These are phyloP conservation scores for Rhytidiadelphus loreus DNA, from an alignment of 225 moss, liverwort and hornwort species.

Conservation along the genomic window DNA sequence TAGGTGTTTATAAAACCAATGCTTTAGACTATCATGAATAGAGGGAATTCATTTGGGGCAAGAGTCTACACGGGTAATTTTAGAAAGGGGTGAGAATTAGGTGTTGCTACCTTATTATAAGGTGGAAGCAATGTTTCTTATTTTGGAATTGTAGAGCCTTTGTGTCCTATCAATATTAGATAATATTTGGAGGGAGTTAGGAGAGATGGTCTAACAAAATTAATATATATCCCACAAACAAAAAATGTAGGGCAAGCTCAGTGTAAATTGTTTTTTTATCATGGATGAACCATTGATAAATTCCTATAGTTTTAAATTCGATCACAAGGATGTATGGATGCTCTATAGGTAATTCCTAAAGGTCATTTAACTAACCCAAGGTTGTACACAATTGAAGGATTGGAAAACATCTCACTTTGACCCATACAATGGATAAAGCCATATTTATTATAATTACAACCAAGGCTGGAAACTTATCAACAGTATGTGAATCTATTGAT, in stretches of 20 bases:
- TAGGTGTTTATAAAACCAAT: rapidly evolving
- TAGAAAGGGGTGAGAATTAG: rapidly evolving
- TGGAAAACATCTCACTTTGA: too few relatives aligned
- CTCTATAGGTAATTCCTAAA: too few relatives aligned
- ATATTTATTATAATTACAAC: too few relatives aligned
- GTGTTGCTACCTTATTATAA: neutral
- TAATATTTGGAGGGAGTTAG: neutral
- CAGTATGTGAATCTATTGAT: too few relatives aligned
- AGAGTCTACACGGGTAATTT: rapidly evolving
- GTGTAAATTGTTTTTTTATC: too few relatives aligned
- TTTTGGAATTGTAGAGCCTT: neutral
- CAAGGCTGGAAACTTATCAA: too few relatives aligned
- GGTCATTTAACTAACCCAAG: too few relatives aligned
- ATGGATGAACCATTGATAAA: too few relatives aligned
- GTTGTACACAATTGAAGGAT: too few relatives aligned
- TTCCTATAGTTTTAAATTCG: too few relatives aligned
- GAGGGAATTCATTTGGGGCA: neutral
- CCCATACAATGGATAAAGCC: too few relatives aligned
- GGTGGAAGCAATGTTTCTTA: neutral
- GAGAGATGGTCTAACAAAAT: neutral
- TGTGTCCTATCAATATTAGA: rapidly evolving
- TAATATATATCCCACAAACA: neutral
- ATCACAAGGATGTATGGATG: too few relatives aligned
- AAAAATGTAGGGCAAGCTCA: rapidly evolving
- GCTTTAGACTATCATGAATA: neutral